These are phyloP conservation scores for Magnusiomyces clavatus DNA, from an alignment of 1,139 yeast genomes.

Conservation along the genomic window DNA sequence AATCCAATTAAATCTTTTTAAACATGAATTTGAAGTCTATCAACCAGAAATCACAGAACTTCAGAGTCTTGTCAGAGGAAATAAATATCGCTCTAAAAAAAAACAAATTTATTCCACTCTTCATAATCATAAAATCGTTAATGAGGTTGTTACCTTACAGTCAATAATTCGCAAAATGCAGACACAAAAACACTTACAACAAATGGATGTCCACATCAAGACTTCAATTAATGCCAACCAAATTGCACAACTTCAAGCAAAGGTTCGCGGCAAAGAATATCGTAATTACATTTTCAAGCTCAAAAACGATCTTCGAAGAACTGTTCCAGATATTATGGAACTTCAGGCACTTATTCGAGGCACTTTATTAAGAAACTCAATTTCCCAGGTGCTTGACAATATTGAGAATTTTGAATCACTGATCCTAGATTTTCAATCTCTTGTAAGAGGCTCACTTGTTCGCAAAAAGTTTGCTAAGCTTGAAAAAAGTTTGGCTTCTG, in stretches of 20 bases:
- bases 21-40: conserved; percentile 6
- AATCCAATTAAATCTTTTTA: conserved; percentile 19
- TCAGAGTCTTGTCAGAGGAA: conserved; percentile 37
- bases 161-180: conserved; percentile 32
- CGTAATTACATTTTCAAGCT: neutral
- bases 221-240: conserved; percentile 3
- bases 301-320: neutral
- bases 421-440: conserved; percentile 15
- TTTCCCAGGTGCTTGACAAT: neutral
- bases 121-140: neutral
- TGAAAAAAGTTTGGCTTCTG: neutral
- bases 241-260: conserved; percentile 23
- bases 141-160: conserved; percentile 41
- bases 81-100: conserved; percentile 23
- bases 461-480: conserved; percentile 10
- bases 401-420: conserved; percentile 4
- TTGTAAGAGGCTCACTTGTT: conserved; percentile 17
- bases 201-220: neutral
- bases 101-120: neutral
- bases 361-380: conserved; percentile 5
- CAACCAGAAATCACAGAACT: conserved; percentile 25
- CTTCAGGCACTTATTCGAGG: conserved; percentile 51
- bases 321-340: conserved; percentile 16
- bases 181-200: conserved; percentile 13
- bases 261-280: conserved; percentile 20